Base-by-base conservation (phyloP, 2,329 filamentous ascomycete genomes). In the Cladosporium velox region DNA sequence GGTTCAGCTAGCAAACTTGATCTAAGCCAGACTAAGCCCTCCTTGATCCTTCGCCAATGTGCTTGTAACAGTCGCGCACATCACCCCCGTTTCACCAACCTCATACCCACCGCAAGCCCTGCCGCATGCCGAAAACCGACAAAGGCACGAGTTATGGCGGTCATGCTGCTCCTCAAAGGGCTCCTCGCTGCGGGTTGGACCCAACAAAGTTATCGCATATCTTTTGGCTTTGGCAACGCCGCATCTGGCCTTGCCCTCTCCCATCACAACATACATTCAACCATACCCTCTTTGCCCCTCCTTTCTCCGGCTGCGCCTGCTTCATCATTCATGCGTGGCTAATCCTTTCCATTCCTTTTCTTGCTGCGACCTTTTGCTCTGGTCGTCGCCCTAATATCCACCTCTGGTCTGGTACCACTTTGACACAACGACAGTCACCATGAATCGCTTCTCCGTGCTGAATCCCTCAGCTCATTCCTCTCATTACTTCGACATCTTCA, bases 401-500 rank as follows among this genome's bases (percentile, higher is more conserved):
- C 14, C 2, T 21, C 41, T 47, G 41, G 41, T 47, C 41, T 21
- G 41, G 41, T 18, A 47, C 41, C 41, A 47, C n/a, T 4, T 47
- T 47, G 2, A 47, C 10, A 47, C 41, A 47, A 10, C 41, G 11
- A 21, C 41, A 3, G 41, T 8, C n/a, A 47, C 15, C 41, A 52
- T 52, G 49, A 52, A 52, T 30, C 49, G 49, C 24, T 52, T 52
- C 8, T 52, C 49, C 49, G 49, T 52, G 24, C 49, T 52, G 49
- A 52, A 52, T n/a, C 49, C 49, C 1, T 52, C 49, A 11, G 49
- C 28, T 7, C 49, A 52, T 30, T 52, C 28, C n/a, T 52, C 49
- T 30, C 49, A 52, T 12, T 47, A 47, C 49, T 52, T 52, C 49
- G 49, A 52, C 14, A 28, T 52, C 28, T 52, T 30, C 49, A 30